Conservation (phyloP, 2,329 filamentous ascomycete genomes). For the Sporothrix pseudoabietina region DNA sequence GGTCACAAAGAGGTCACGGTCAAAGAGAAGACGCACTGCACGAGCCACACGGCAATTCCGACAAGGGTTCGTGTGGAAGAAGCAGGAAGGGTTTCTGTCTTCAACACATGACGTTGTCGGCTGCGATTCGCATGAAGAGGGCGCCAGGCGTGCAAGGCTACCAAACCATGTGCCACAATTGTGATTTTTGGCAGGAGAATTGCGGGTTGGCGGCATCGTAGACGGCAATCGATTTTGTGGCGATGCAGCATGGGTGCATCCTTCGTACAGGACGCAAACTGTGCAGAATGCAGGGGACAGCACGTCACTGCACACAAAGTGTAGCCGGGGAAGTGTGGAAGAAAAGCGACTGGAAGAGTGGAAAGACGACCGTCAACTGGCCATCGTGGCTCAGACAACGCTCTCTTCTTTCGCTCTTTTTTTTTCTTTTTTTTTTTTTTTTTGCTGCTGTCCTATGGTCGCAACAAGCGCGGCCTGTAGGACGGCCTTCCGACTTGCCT, state of each 20-base stretch:
- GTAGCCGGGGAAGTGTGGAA: neutral
- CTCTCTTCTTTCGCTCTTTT: neutral
- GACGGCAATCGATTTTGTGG: neutral
- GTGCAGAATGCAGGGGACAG: slow-evolving; percentile 5
- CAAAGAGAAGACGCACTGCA: neutral
- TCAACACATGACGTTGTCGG: neutral
- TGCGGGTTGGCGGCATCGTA: neutral
- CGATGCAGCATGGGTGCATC: neutral
- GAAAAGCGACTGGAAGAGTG: neutral
- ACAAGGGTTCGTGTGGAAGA: neutral
- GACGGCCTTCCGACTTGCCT: neutral
- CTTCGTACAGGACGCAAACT: neutral
- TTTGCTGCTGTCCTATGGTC: neutral
- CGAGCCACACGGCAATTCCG: slow-evolving; percentile 11
- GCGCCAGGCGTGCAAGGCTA: slow-evolving; percentile 10
- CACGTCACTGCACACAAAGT: slow-evolving; percentile 3
- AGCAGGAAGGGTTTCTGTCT: neutral
- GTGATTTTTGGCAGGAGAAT: neutral
- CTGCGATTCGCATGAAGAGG: slow-evolving; percentile 3
- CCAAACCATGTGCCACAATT: slow-evolving; percentile 15
- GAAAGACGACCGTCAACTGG: neutral
- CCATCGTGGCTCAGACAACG: slow-evolving; percentile 5
- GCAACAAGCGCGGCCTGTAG: neutral
- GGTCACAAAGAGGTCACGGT: neutral
- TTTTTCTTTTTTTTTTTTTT: neutral